phyloP scores from a whole-genome alignment of 768 basidiomycete genomes.

The Tylopilus plumbeoviolaceoides region DNA sequence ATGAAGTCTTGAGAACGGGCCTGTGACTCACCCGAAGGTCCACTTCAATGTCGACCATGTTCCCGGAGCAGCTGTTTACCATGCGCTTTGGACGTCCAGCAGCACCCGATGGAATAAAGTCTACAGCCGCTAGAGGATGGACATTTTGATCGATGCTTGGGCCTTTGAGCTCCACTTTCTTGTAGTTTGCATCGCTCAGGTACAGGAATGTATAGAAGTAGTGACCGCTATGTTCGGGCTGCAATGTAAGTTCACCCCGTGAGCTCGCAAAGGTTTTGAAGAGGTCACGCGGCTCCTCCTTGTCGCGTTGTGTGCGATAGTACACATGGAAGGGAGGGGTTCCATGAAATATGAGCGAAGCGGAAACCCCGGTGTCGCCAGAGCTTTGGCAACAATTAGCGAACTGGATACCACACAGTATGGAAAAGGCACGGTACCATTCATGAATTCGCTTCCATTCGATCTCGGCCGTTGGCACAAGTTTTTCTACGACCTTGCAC shows the following conservation, averaged over 20 bases:
- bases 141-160: slow-evolving; percentile 84
- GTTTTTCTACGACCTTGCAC: slow-evolving; percentile 72
- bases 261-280: slow-evolving; percentile 61
- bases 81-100: slow-evolving; percentile 47
- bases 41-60: slow-evolving; percentile 69
- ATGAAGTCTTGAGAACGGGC: neutral
- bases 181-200: slow-evolving; percentile 83
- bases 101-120: slow-evolving; percentile 48
- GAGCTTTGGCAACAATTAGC: slow-evolving; percentile 46
- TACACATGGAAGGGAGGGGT: slow-evolving; percentile 85
- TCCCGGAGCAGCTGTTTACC: slow-evolving; percentile 78
- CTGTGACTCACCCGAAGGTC: slow-evolving; percentile 62
- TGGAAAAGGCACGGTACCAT: slow-evolving; percentile 48
- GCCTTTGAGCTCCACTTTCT: slow-evolving; percentile 66
- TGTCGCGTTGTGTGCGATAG: slow-evolving; percentile 71
- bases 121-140: slow-evolving; percentile 81
- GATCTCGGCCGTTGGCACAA: slow-evolving; percentile 78
- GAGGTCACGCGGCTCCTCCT: slow-evolving; percentile 56
- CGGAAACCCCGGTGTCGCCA: slow-evolving; percentile 88
- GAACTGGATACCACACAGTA: slow-evolving; percentile 5
- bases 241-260: slow-evolving; percentile 75
- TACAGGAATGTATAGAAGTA: slow-evolving; percentile 80
- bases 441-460: slow-evolving; percentile 88
- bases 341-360: slow-evolving; percentile 81
- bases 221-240: slow-evolving; percentile 86